Percentiles rank a stretch among this genome's conserved stretches.
These are phyloP conservation scores for Ceratobasidium sp. DNA, from an alignment of 1,284 basidiomycete species.

Conservation along the genomic window DNA sequence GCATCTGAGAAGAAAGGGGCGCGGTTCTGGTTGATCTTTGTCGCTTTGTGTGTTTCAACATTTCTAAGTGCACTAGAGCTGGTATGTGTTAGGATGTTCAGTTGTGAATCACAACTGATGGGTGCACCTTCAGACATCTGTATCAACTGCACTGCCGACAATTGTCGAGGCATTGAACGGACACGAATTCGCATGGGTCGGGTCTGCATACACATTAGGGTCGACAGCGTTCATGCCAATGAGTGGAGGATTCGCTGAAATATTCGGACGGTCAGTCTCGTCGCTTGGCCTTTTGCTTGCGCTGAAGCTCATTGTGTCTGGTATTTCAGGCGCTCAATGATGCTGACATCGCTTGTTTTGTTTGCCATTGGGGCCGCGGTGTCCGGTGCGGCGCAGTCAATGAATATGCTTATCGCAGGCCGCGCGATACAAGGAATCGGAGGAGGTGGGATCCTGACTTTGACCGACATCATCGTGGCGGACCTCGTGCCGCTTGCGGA, in stretches of 20 bases:
- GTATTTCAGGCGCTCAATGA: slow-evolving; percentile 54
- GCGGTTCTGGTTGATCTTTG: slow-evolving; percentile 56
- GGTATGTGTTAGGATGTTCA: slow-evolving; percentile 43
- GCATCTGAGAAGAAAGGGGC: slow-evolving; percentile 25
- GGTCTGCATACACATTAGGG: slow-evolving; percentile 55
- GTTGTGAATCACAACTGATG: background rate
- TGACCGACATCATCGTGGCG: slow-evolving; percentile 60
- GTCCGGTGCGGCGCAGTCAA: slow-evolving; percentile 58
- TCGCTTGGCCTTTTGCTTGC: no score
- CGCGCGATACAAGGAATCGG: slow-evolving; percentile 62
- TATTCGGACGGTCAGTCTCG: slow-evolving; percentile 58
- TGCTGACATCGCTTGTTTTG: slow-evolving; percentile 56
- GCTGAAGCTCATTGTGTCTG: slow-evolving; percentile 43
- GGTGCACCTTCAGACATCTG: slow-evolving; percentile 51
- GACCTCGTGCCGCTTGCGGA: slow-evolving; percentile 62
- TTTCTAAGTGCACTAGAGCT: slow-evolving; percentile 57
- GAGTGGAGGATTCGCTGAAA: slow-evolving; percentile 54
- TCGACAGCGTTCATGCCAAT: slow-evolving; percentile 57
- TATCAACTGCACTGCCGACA: slow-evolving; percentile 56
- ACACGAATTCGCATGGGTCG: slow-evolving; percentile 57
- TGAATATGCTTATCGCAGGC: slow-evolving; percentile 59
- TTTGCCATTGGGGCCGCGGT: slow-evolving; percentile 61
- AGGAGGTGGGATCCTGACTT: slow-evolving; percentile 60
- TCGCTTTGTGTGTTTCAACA: slow-evolving; percentile 53
- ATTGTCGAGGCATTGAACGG: slow-evolving; percentile 55